Conservation (phyloP, 75 land plant species). For the Picea glauca region DNA sequence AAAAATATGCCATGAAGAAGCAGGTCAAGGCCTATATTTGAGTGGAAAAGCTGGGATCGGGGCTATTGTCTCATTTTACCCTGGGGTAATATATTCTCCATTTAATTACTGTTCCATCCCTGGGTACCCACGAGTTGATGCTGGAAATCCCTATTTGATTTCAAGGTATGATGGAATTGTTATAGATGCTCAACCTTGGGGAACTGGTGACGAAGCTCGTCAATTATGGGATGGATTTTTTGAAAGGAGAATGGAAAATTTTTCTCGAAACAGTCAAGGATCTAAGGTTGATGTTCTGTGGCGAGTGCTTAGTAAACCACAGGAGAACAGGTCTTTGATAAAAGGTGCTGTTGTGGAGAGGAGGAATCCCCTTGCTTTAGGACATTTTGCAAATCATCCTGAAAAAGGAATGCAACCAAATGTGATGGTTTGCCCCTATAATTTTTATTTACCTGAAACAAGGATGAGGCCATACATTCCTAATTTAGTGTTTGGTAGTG, state of each 20-base stretch:
- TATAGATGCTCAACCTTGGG: constrained; percentile 95
- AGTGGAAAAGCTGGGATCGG: constrained; percentile 74
- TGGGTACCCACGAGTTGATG: constrained; percentile 89
- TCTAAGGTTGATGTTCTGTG: constrained; percentile 41
- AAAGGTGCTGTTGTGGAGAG: constrained; percentile 56
- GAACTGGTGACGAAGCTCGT: constrained; percentile 63
- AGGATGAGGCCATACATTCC: constrained; percentile 83
- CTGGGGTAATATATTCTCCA: constrained; percentile 88
- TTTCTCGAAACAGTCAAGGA: not conserved
- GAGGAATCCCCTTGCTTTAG: constrained; percentile 87
- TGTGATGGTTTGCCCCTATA: constrained; percentile 92
- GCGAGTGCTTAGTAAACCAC: constrained; percentile 54
- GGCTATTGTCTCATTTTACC: constrained; percentile 78
- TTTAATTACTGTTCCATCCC: constrained; percentile 87
- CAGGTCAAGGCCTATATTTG: constrained; percentile 80
- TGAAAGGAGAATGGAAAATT: not conserved
- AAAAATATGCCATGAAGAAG: constrained; percentile 66
- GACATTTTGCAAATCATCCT: constrained; percentile 93
- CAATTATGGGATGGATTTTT: constrained; percentile 76
- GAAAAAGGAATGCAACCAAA: constrained; percentile 66
- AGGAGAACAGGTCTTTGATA: constrained; percentile 11
- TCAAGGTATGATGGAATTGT: constrained; percentile 91
- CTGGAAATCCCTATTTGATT: constrained; percentile 78
- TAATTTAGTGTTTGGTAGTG: constrained; percentile 67
- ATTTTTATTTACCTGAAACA: constrained; percentile 52